These are phyloP conservation scores for Scedosporium boydii DNA, from an alignment of 2,329 filamentous ascomycete genomes.

Conservation along the genomic window DNA sequence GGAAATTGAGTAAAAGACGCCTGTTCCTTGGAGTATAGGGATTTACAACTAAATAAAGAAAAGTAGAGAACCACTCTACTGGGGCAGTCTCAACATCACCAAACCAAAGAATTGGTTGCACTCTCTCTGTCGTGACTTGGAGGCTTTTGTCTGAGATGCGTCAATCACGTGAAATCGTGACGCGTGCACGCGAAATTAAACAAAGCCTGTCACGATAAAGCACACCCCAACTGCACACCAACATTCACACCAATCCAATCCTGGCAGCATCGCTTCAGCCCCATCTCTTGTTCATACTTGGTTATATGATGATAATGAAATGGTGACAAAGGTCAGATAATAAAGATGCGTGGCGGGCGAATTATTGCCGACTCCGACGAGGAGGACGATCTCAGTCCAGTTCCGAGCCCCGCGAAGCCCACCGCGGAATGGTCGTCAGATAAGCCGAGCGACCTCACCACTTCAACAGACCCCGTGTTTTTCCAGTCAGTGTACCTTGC, in stretches of 20 bases:
- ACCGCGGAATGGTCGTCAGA: slow-evolving; percentile 14
- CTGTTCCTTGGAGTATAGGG: background rate
- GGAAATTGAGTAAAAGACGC: slow-evolving; percentile 44
- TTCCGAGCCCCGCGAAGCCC: slow-evolving; percentile 11
- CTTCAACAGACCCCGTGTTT: slow-evolving; percentile 37
- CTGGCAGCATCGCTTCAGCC: background rate
- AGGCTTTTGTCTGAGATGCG: background rate
- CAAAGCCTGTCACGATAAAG: background rate
- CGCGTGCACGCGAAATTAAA: background rate
- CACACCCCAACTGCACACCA: background rate
- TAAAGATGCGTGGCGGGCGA: slow-evolving; percentile 4
- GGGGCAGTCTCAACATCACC: no score
- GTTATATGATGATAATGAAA: background rate
- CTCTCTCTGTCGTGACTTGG: background rate
- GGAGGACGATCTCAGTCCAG: slow-evolving; percentile 18
- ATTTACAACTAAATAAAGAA: background rate
- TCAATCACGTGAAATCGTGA: background rate
- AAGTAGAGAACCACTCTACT: background rate
- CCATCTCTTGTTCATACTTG: background rate
- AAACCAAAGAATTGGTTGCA: no score
- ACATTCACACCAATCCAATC: background rate
- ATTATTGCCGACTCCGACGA: slow-evolving; percentile 31
- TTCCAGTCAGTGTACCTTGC: slow-evolving; percentile 38
- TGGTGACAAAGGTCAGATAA: background rate
- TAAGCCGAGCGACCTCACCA: slow-evolving; percentile 19